Conservation (phyloP, 768 basidiomycete genomes). For the Fistulinella prunicolor region DNA sequence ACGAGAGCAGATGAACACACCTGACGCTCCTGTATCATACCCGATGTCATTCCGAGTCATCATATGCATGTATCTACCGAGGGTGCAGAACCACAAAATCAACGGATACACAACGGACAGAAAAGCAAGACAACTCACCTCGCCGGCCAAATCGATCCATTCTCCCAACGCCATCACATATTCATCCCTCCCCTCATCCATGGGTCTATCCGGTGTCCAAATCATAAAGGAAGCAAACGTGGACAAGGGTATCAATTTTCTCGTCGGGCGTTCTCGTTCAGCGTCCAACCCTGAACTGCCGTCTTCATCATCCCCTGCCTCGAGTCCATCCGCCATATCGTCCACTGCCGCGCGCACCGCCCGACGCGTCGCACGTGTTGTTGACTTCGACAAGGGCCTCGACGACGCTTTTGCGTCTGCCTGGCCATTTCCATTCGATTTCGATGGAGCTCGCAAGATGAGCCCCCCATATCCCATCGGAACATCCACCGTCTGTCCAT, state of each 20-base stretch:
- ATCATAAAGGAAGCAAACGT: constrained; percentile 67
- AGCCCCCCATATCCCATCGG: constrained; percentile 70
- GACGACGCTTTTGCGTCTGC: constrained; percentile 1
- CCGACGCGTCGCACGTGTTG: constrained; percentile 12
- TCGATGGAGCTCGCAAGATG: constrained; percentile 42
- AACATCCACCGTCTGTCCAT: constrained; percentile 58
- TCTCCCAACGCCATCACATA: constrained; percentile 66
- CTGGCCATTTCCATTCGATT: constrained; percentile 17
- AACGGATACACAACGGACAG: no score
- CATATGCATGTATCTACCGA: constrained; percentile 26
- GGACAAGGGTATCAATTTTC: constrained; percentile 45
- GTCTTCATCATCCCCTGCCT: constrained; percentile 23
- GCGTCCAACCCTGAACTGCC: constrained; percentile 5
- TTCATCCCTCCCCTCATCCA: constrained; percentile 69
- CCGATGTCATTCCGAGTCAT: constrained; percentile 8
- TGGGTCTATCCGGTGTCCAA: constrained; percentile 72
- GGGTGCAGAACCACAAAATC: neutral
- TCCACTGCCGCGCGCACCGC: constrained; percentile 28
- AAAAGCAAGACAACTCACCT: constrained; percentile 41
- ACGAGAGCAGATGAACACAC: no score
- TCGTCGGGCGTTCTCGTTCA: constrained; percentile 14
- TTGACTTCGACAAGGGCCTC: constrained; percentile 2
- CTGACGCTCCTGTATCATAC: neutral
- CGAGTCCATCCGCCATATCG: constrained; percentile 27
- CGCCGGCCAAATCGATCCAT: constrained; percentile 63